phyloP scores from a whole-genome alignment of 2,329 filamentous ascomycete species.

The Leptographium radiaticola region DNA sequence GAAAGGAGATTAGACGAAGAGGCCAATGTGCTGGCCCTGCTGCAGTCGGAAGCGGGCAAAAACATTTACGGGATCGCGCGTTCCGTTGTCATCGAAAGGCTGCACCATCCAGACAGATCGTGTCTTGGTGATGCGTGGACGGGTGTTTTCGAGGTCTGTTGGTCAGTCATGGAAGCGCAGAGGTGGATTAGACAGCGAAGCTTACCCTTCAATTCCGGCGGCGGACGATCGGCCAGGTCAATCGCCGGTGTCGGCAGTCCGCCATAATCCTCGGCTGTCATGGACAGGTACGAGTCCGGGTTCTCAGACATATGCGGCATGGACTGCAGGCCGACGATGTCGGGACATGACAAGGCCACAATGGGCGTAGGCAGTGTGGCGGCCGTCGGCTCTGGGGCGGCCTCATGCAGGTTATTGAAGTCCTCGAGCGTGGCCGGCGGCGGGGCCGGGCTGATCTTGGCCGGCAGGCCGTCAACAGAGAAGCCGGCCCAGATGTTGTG shows the following conservation, averaged over 20 bases:
- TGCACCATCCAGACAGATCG: slow-evolving; percentile 19
- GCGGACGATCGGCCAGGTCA: background rate
- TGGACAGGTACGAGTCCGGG: slow-evolving; percentile 15
- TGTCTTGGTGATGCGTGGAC: slow-evolving; percentile 6
- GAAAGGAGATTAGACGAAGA: slow-evolving; percentile 11
- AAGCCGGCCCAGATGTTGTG: slow-evolving; percentile 15
- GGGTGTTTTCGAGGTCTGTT: slow-evolving; percentile 1
- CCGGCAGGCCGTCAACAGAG: background rate
- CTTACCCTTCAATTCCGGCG: background rate
- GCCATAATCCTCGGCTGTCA: slow-evolving; percentile 10
- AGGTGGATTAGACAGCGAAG: background rate
- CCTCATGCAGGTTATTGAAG: background rate
- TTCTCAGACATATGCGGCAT: slow-evolving; percentile 12
- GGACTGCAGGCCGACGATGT: slow-evolving; percentile 9
- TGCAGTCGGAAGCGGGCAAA: slow-evolving; percentile 14
- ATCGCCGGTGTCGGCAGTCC: background rate
- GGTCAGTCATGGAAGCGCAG: background rate
- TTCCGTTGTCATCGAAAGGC: slow-evolving; percentile 14
- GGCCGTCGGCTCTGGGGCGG: background rate
- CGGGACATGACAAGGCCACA: slow-evolving; percentile 12
- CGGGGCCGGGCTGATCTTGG: background rate
- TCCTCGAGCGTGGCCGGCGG: background rate
- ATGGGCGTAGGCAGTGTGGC: slow-evolving; percentile 3
- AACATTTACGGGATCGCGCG: slow-evolving; percentile 12
- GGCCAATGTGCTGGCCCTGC: slow-evolving; percentile 12